A percentile compares a stretch with the other conserved stretches of the same genome.
phyloP scores from a whole-genome alignment of 2,329 filamentous ascomycete species.

The Berkeleyomyces rouxiae region DNA sequence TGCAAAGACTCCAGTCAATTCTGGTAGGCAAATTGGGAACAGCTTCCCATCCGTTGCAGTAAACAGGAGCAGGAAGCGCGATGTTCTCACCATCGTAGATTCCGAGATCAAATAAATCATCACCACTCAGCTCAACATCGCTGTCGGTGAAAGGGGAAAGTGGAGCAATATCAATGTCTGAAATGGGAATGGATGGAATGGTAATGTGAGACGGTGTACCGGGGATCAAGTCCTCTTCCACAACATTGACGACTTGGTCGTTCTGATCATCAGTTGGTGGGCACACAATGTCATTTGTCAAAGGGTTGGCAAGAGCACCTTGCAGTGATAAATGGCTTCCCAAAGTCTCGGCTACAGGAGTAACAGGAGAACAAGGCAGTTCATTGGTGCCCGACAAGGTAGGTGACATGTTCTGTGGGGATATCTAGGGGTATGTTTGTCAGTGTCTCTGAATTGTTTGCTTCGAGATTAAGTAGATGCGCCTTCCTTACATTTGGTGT shows the following conservation, averaged over 20 bases:
- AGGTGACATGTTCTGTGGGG: not conserved
- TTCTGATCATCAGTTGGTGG: too few relatives aligned
- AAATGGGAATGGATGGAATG: not conserved
- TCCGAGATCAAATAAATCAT: slow-evolving; percentile 4
- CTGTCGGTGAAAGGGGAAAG: not conserved
- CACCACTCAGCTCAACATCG: slow-evolving; percentile 1
- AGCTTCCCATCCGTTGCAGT: not conserved
- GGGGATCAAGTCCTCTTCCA: not conserved
- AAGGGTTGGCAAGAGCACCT: too few relatives aligned
- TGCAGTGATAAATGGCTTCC: too few relatives aligned
- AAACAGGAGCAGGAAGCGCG: not conserved
- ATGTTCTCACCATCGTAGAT: not conserved
- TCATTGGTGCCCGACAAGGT: not conserved
- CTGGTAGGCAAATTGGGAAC: not conserved
- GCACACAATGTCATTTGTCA: too few relatives aligned
- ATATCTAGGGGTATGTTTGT: not conserved
- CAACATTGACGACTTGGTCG: too few relatives aligned
- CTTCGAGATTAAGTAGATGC: not conserved
- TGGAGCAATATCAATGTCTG: not conserved
- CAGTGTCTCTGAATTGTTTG: not conserved
- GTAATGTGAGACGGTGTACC: not conserved
- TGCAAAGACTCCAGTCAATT: slow-evolving; percentile 1
- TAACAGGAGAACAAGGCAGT: too few relatives aligned
- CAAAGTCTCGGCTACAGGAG: too few relatives aligned
- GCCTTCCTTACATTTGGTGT: not conserved